Evolutionary conservation across 106 monocot genomes (phyloP).

Genomic region (Chionographis japonica): DNA sequence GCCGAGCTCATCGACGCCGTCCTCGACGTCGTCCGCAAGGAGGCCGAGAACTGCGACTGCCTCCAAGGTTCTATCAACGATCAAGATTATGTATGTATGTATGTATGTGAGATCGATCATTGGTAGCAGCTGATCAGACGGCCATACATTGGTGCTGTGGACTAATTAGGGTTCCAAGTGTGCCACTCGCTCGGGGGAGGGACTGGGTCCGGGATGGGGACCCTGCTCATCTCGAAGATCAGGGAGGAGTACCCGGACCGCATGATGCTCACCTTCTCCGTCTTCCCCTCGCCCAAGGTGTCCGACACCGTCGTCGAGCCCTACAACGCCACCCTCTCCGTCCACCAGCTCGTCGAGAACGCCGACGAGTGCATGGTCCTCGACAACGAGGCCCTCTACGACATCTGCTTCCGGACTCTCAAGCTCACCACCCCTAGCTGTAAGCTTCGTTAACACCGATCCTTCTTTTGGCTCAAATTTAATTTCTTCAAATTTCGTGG

Average conservation of each 20-base stretch:
- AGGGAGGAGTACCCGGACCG: slow-evolving; percentile 56
- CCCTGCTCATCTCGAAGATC: slow-evolving; percentile 60
- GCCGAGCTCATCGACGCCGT: slow-evolving; percentile 65
- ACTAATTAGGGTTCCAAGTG: background rate
- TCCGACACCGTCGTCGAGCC: slow-evolving; percentile 61
- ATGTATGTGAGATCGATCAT: no score
- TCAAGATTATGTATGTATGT: no score
- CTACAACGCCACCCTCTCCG: slow-evolving; percentile 60
- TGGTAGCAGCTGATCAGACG: no score
- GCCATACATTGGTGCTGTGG: no score
- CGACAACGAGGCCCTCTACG: slow-evolving; percentile 63
- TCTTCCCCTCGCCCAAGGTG: slow-evolving; percentile 60
- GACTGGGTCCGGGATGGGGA: slow-evolving; percentile 55
- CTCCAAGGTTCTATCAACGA: slow-evolving; percentile 30
- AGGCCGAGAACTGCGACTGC: slow-evolving; percentile 72
- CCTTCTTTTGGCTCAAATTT: no score
- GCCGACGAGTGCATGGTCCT: slow-evolving; percentile 72
- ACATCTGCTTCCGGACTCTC: slow-evolving; percentile 57
- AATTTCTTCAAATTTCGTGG: no score
- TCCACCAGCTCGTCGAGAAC: slow-evolving; percentile 68
- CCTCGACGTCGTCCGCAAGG: slow-evolving; percentile 66
- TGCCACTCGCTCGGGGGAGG: slow-evolving; percentile 56
- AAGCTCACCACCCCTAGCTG: slow-evolving; percentile 52
- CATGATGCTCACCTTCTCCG: slow-evolving; percentile 66
- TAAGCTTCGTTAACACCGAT: background rate